These are phyloP conservation scores for Aspergillus saccharolyticus DNA, from an alignment of 495 filamentous ascomycete genomes.

Conservation along the genomic window DNA sequence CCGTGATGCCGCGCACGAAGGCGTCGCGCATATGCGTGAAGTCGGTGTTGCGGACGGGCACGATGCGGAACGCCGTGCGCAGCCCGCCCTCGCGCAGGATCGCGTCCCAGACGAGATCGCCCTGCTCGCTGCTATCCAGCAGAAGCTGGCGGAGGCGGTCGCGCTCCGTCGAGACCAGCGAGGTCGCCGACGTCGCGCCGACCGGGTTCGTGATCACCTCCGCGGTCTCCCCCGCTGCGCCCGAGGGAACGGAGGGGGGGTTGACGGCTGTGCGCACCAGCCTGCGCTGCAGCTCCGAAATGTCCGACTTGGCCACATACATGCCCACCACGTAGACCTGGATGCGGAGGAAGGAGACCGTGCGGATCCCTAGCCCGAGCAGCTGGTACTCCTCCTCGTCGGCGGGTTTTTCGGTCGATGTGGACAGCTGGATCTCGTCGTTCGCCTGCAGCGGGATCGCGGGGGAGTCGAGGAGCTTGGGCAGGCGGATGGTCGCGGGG, in stretches of 20 bases:
- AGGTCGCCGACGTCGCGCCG: conserved; percentile 63
- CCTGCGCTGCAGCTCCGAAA: conserved; percentile 52
- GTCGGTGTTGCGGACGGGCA: conserved; percentile 83
- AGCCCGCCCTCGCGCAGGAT: conserved; percentile 59
- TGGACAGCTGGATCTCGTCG: conserved; percentile 25
- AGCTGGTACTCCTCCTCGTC: conserved; percentile 71
- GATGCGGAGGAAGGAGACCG: conserved; percentile 83
- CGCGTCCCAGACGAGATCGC: conserved; percentile 66
- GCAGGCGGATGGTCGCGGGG: conserved; percentile 64
- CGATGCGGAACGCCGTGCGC: conserved; percentile 68
- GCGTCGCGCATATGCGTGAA: conserved; percentile 88
- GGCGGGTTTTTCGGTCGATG: conserved; percentile 1
- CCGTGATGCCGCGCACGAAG: conserved; percentile 78
- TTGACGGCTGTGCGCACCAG: conserved; percentile 45
- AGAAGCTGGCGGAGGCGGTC: conserved; percentile 61
- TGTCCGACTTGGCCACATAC: conserved; percentile 77
- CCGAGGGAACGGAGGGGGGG: conserved; percentile 36
- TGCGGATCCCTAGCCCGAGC: conserved; percentile 79
- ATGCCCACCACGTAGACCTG: conserved; percentile 92
- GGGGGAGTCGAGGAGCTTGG: conserved; percentile 34
- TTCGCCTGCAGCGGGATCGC: conserved; percentile 31
- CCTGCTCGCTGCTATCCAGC: conserved; percentile 56
- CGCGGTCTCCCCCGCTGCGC: too few species aligned
- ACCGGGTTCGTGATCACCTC: conserved; percentile 41
- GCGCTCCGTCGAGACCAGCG: conserved; percentile 75